Percentiles rank a stretch among this genome's conserved stretches.
phyloP scores from a whole-genome alignment of 164 flowering plant species.

The Aristolochia fimbriata region DNA sequence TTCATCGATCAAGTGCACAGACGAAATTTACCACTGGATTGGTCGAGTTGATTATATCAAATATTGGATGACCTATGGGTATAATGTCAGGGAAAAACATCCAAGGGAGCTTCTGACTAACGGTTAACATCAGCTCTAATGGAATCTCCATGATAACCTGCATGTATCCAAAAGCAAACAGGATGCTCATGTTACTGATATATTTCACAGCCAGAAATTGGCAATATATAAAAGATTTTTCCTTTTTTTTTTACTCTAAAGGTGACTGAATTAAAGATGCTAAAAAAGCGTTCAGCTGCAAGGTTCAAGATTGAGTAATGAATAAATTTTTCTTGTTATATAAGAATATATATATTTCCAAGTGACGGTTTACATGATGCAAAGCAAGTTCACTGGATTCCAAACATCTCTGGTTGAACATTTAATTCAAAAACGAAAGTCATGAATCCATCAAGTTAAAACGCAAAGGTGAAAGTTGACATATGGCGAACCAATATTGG shows the following conservation, averaged over 20 bases:
- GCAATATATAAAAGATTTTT: neutral
- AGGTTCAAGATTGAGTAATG: too few species aligned
- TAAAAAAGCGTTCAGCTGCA: too few species aligned
- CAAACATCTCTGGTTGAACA: too few species aligned
- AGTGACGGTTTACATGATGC: too few species aligned
- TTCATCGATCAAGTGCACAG: too few species aligned
- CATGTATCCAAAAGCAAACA: neutral
- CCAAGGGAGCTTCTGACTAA: conserved; percentile 92
- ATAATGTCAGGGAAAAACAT: conserved; percentile 93
- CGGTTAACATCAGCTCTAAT: conserved; percentile 80
- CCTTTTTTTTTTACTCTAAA: neutral
- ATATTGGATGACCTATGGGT: conserved; percentile 93
- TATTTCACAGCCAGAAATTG: neutral
- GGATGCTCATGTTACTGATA: neutral
- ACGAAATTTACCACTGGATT: conserved; percentile 63
- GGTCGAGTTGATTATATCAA: conserved; percentile 94
- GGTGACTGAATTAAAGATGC: neutral
- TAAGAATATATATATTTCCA: too few species aligned
- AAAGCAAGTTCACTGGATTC: too few species aligned
- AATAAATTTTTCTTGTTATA: neutral
- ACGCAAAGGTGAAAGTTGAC: neutral
- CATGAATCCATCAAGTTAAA: neutral
- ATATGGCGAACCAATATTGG: neutral
- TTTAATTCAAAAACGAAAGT: neutral
- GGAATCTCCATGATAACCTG: conserved; percentile 98